Evolutionary conservation across 23 red algal species (phyloP).

Genomic region (Cyanidiococcus yangmingshanensis): DNA sequence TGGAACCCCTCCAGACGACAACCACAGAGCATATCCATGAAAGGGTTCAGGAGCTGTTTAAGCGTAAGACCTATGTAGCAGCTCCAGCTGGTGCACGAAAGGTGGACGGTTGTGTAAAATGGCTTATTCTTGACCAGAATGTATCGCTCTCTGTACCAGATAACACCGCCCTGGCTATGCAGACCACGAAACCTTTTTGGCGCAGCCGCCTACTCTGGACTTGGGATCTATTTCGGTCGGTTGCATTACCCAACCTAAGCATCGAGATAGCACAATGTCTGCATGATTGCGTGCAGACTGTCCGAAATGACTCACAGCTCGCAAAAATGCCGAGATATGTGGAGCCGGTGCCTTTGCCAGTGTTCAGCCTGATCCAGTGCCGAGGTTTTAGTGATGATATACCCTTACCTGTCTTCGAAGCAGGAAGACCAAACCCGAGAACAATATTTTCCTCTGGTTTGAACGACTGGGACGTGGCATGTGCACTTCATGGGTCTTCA

Average conservation of each 20-base stretch:
- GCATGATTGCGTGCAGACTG: constrained; percentile 98
- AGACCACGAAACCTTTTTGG: not conserved
- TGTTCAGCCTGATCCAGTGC: constrained; percentile 82
- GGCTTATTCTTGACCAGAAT: not conserved
- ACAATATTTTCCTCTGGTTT: constrained; percentile 41
- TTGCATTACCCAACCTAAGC: not conserved
- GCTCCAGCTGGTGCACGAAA: not conserved
- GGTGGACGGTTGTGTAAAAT: not conserved
- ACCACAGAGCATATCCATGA: not conserved
- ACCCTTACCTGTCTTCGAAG: constrained; percentile 92
- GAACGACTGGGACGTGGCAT: constrained; percentile 61
- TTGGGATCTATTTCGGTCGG: not conserved
- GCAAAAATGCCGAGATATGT: constrained; percentile 37
- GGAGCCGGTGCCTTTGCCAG: constrained; percentile 42
- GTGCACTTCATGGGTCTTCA: constrained; percentile 47
- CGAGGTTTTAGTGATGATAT: constrained; percentile 86
- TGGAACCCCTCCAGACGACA: not conserved
- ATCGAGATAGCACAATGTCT: constrained; percentile 20
- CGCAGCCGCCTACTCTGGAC: not conserved
- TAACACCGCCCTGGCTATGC: not conserved
- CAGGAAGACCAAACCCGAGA: constrained; percentile 18
- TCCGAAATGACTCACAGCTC: constrained; percentile 47
- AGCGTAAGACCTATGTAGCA: not conserved
- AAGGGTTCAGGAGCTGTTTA: not conserved
- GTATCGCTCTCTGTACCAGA: not conserved